Percentiles rank a stretch among this genome's conserved stretches.
Evolutionary conservation across 257 asterid species (phyloP).

Genomic region (Hygrophila difformis): DNA sequence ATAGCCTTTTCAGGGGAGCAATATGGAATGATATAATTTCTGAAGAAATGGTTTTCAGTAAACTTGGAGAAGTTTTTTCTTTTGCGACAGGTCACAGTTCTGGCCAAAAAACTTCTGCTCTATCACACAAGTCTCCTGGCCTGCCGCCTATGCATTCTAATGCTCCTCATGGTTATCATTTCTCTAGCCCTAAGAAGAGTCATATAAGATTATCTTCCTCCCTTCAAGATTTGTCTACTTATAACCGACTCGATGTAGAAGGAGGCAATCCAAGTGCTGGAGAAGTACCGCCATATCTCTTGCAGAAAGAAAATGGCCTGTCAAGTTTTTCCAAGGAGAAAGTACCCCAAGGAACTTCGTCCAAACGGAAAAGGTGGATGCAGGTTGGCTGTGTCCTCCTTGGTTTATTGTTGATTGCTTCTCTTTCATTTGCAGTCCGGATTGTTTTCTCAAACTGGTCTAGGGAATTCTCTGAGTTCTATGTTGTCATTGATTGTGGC

Average conservation of each 20-base stretch:
- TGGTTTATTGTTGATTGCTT: slow-evolving; percentile 47
- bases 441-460: slow-evolving; percentile 56
- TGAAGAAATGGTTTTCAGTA: slow-evolving; percentile 50
- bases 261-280: slow-evolving; percentile 32
- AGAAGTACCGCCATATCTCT: slow-evolving; percentile 25
- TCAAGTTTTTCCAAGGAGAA: slow-evolving; percentile 88
- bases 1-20: too few species aligned
- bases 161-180: slow-evolving; percentile 36
- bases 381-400: slow-evolving; percentile 45
- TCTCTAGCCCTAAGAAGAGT: slow-evolving; percentile 32
- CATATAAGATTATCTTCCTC: slow-evolving; percentile 65
- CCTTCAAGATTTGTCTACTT: slow-evolving; percentile 81
- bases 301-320: slow-evolving; percentile 39
- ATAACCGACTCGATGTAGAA: slow-evolving; percentile 49
- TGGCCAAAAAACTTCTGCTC: slow-evolving; percentile 35
- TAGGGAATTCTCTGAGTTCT: slow-evolving; percentile 48
- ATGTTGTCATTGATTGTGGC: slow-evolving; percentile 92
- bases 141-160: slow-evolving; percentile 49
- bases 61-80: slow-evolving; percentile 52
- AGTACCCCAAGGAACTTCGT: slow-evolving; percentile 23
- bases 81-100: slow-evolving; percentile 40
- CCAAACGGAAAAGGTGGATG: slow-evolving; percentile 47
- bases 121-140: slow-evolving; percentile 39
- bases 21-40: too few species aligned
- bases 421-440: slow-evolving; percentile 34